These are phyloP conservation scores for Kodamaea jinghongensis DNA, from an alignment of 805 yeast genomes.

Conservation along the genomic window DNA sequence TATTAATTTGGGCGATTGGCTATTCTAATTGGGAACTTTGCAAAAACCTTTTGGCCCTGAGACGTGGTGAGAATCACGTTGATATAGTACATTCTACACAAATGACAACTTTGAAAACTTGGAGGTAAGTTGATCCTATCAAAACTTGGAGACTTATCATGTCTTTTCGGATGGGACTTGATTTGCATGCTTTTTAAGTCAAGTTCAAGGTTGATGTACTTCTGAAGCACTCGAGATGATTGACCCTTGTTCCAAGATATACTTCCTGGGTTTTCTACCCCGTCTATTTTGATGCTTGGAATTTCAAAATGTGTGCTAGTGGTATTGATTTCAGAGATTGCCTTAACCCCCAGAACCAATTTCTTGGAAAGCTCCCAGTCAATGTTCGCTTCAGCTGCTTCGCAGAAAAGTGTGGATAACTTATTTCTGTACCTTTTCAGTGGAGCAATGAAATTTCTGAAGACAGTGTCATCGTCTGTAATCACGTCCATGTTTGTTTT, in stretches of 20 bases:
- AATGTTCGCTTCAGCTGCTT: slow-evolving; percentile 2
- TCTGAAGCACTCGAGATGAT: not conserved
- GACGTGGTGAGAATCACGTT: slow-evolving; percentile 1
- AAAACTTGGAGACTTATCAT: not conserved
- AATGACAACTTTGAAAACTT: slow-evolving; percentile 6
- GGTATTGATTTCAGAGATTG: slow-evolving; percentile 1
- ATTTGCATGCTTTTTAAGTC: slow-evolving; percentile 1
- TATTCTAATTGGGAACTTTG: slow-evolving; percentile 1
- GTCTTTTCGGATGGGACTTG: not conserved
- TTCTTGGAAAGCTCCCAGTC: slow-evolving; percentile 1
- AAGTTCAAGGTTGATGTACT: not conserved
- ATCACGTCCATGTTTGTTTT: not conserved
- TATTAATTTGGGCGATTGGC: too few species aligned
- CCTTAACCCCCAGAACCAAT: slow-evolving; percentile 3
- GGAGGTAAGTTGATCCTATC: slow-evolving; percentile 7
- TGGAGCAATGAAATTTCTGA: slow-evolving; percentile 1
- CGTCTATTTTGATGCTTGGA: slow-evolving; percentile 2
- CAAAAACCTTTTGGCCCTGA: slow-evolving; percentile 2
- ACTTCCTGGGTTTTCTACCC: not conserved
- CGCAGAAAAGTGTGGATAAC: not conserved
- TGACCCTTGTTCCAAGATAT: not conserved
- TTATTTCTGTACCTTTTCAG: not conserved
- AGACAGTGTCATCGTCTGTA: slow-evolving; percentile 1
- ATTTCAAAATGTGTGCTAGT: slow-evolving; percentile 4
- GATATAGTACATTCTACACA: slow-evolving; percentile 6